phyloP scores from a whole-genome alignment of 768 basidiomycete genomes.

The Mrakia gelida region DNA sequence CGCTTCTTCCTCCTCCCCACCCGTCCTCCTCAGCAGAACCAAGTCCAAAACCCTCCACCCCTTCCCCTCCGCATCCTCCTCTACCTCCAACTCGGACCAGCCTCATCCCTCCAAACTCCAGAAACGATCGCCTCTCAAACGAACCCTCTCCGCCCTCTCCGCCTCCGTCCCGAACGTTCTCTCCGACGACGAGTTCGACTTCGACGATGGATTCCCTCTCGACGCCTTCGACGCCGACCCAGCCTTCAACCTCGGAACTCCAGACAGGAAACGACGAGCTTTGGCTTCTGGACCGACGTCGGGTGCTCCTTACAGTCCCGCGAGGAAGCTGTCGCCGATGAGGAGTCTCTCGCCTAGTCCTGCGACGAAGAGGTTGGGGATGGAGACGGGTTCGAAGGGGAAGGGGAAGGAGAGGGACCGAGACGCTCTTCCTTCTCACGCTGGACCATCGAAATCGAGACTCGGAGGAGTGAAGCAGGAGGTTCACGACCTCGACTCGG shows the following conservation, averaged over 20 bases:
- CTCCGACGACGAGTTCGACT: neutral
- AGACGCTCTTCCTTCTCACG: neutral
- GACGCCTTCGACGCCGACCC: neutral
- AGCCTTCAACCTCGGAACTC: neutral
- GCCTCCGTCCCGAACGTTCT: neutral
- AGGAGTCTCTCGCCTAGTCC: neutral
- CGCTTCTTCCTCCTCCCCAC: neutral
- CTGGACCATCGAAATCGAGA: neutral
- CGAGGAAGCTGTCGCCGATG: neutral
- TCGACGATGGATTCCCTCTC: conserved; percentile 5
- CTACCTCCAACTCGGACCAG: neutral
- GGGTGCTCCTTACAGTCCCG: neutral
- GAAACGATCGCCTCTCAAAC: neutral
- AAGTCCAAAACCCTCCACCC: neutral
- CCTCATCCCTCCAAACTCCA: conserved; percentile 8
- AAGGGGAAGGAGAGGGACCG: neutral
- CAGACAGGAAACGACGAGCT: neutral
- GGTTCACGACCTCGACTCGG: neutral
- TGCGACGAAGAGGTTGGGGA: neutral
- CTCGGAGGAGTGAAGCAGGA: neutral
- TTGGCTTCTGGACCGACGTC: neutral
- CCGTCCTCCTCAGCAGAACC: neutral
- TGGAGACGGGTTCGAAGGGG: neutral
- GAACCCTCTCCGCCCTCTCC: neutral
- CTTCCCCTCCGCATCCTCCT: neutral